These are phyloP conservation scores for Fusarium chlamydosporum DNA, from an alignment of 2,329 filamentous ascomycete genomes.

Conservation along the genomic window DNA sequence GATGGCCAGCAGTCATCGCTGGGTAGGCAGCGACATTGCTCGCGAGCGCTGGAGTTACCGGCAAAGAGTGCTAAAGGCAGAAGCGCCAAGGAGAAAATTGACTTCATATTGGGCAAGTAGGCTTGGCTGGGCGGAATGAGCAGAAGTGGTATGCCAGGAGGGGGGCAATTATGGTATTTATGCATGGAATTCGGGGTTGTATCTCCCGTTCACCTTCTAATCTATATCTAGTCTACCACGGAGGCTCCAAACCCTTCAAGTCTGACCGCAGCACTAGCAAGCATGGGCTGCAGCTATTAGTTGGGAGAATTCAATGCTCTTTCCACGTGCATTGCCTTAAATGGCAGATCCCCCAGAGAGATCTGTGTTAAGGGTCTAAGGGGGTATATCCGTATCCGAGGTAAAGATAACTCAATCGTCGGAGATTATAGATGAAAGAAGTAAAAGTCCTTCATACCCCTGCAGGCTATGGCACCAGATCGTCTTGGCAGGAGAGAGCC, in stretches of 20 bases:
- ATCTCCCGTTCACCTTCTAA: not conserved
- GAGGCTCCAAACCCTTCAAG: slow-evolving; percentile 9
- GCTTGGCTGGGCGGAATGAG: slow-evolving; percentile 19
- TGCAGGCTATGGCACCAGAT: not conserved
- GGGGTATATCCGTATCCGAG: slow-evolving; percentile 12
- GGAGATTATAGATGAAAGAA: slow-evolving; percentile 22
- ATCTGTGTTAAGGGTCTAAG: not conserved
- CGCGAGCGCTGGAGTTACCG: slow-evolving; percentile 8
- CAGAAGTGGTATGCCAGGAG: not conserved
- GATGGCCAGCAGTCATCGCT: slow-evolving; percentile 26
- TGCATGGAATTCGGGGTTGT: not conserved
- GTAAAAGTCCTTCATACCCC: not conserved
- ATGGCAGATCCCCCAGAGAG: slow-evolving; percentile 12
- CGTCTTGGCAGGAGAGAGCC: not conserved
- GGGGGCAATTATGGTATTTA: slow-evolving; percentile 18
- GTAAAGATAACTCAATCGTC: slow-evolving; percentile 6
- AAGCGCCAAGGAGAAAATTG: slow-evolving; percentile 29
- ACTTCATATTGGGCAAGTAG: slow-evolving; percentile 36
- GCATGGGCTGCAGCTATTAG: slow-evolving; percentile 5
- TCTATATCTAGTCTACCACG: not conserved
- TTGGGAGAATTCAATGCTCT: not conserved
- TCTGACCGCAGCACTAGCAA: slow-evolving; percentile 16
- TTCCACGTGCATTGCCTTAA: slow-evolving; percentile 2
- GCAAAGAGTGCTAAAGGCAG: slow-evolving; percentile 34
- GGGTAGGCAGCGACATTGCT: not conserved